A percentile compares a stretch with the other conserved stretches of the same genome.
phyloP scores from a whole-genome alignment of 208 protist species.

The Crithidia fasciculata region DNA sequence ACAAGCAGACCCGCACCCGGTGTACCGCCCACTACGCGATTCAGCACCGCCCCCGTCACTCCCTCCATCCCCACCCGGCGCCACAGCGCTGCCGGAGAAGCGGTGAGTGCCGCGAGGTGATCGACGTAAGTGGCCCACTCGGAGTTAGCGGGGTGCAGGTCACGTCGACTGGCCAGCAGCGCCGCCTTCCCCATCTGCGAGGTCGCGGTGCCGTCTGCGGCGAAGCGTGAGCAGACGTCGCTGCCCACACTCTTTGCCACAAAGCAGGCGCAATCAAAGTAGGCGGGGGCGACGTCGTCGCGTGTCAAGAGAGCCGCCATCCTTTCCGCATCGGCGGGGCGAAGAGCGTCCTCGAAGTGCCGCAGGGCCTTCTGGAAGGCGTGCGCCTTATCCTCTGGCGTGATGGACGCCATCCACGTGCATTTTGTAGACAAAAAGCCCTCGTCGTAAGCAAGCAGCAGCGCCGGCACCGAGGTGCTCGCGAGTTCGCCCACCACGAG shows the following conservation, averaged over 20 bases:
- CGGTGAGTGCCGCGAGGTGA: constrained; percentile 12
- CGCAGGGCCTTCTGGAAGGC: constrained; percentile 17
- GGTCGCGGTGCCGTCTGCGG: not conserved
- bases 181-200: constrained; percentile 28
- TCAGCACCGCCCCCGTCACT: constrained; percentile 25
- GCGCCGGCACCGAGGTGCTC: constrained; percentile 21
- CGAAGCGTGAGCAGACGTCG: constrained; percentile 5
- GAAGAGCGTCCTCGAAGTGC: constrained; percentile 15
- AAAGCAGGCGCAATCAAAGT: constrained; percentile 35
- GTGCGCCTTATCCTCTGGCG: constrained; percentile 3
- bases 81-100: constrained; percentile 11
- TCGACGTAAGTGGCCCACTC: constrained; percentile 1
- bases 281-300: constrained; percentile 25
- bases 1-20: constrained; percentile 11
- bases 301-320: constrained; percentile 15
- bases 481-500: constrained; percentile 27
- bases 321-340: constrained; percentile 4
- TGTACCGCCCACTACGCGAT: constrained; percentile 9
- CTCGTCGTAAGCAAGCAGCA: constrained; percentile 26
- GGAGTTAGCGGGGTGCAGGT: not conserved
- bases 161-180: constrained; percentile 20
- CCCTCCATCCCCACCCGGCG: constrained; percentile 31
- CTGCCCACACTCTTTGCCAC: constrained; percentile 19
- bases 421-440: constrained; percentile 21
- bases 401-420: constrained; percentile 21